These are phyloP conservation scores for Pleurotus ostreatus DNA, from an alignment of 768 basidiomycete genomes.

Conservation along the genomic window DNA sequence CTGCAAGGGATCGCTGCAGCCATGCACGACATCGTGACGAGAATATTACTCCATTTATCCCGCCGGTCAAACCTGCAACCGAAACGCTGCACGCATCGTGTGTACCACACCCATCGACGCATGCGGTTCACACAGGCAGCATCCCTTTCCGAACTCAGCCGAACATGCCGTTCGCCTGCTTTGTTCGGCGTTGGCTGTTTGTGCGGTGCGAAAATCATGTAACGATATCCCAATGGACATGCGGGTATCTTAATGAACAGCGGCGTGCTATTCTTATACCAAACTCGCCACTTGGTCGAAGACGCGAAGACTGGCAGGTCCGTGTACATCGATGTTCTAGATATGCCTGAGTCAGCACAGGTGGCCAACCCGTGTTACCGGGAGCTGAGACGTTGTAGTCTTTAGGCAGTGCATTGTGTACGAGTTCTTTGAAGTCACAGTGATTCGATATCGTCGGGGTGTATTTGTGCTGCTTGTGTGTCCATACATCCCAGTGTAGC, in stretches of 20 bases:
- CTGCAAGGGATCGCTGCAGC: too few relatives aligned
- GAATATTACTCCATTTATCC: too few relatives aligned
- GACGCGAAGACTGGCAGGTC: neutral
- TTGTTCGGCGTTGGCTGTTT: too few relatives aligned
- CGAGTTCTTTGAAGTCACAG: too few relatives aligned
- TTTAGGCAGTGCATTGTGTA: neutral
- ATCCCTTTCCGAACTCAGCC: too few relatives aligned
- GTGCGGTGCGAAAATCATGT: neutral
- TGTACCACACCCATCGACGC: too few relatives aligned
- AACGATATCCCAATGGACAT: neutral
- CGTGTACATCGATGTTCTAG: conserved; percentile 1
- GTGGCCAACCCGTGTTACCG: neutral
- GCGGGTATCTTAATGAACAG: neutral
- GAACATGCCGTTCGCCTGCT: too few relatives aligned
- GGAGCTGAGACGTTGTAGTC: conserved; percentile 3
- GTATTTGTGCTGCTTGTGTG: neutral
- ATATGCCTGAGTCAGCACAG: neutral
- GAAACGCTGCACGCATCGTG: too few relatives aligned
- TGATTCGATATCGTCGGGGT: neutral
- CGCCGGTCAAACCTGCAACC: too few relatives aligned
- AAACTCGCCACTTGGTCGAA: neutral
- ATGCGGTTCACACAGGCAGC: too few relatives aligned
- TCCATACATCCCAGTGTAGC: too few relatives aligned
- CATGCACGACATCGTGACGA: too few relatives aligned
- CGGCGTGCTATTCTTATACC: neutral